Conservation (phyloP, 768 basidiomycete genomes). For the Pulveroboletus sp. region DNA sequence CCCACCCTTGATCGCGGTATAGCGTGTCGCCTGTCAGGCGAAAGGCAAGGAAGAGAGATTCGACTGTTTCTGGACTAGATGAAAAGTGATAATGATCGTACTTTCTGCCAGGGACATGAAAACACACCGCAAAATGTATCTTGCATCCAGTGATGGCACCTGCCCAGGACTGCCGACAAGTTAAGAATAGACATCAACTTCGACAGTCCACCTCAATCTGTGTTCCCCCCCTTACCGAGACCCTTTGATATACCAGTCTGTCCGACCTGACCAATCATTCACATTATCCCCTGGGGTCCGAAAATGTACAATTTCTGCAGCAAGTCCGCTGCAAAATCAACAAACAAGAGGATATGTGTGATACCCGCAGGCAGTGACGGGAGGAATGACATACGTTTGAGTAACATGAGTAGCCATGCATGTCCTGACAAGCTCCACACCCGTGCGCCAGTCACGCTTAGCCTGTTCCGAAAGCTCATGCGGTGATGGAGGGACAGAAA, state of each 20-base stretch:
- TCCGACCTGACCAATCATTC: conserved; percentile 33
- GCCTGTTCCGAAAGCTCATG: conserved; percentile 58
- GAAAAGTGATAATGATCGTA: not conserved
- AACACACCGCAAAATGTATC: conserved; percentile 82
- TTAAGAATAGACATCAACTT: conserved; percentile 1
- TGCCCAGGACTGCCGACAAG: conserved; percentile 19
- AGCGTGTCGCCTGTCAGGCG: conserved; percentile 79
- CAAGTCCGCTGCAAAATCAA: conserved; percentile 55
- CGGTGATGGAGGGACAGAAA: conserved; percentile 65
- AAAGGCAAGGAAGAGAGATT: conserved; percentile 88
- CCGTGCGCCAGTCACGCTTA: conserved; percentile 76
- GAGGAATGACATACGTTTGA: conserved; percentile 53
- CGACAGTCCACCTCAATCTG: not conserved
- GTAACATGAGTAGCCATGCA: conserved; percentile 87
- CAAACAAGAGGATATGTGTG: not conserved
- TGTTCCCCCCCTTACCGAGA: conserved; percentile 41
- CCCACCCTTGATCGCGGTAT: conserved; percentile 84
- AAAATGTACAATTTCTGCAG: conserved; percentile 90
- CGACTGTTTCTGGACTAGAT: conserved; percentile 83
- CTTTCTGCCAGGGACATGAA: not conserved
- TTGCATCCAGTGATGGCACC: conserved; percentile 65
- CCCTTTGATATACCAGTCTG: conserved; percentile 93
- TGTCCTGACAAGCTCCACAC: conserved; percentile 76
- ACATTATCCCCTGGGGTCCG: conserved; percentile 55
- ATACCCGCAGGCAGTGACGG: not conserved